Conservation (phyloP, 306 rosid genomes). For the Sphenostylis stenocarpa region DNA sequence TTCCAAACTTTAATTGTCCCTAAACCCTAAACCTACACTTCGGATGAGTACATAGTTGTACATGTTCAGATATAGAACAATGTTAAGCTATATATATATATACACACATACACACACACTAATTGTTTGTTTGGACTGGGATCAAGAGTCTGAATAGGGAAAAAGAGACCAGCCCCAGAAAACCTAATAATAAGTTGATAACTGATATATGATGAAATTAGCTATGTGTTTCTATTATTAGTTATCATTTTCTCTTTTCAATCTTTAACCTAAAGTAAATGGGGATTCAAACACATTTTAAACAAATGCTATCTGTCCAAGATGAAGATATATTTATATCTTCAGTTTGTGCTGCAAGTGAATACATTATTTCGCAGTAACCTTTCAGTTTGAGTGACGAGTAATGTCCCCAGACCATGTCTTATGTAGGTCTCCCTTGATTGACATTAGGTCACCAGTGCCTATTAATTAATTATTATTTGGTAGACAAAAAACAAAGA, state of each 20-base stretch:
- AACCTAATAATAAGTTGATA: slow-evolving; percentile 14
- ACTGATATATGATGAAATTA: slow-evolving; percentile 18
- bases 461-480: background rate
- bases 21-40: slow-evolving; percentile 17
- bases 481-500: background rate
- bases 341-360: background rate
- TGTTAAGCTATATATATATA: background rate
- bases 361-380: slow-evolving; percentile 13
- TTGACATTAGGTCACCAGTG: background rate
- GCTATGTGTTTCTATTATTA: slow-evolving; percentile 6
- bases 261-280: slow-evolving; percentile 7
- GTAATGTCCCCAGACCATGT: background rate
- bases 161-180: background rate
- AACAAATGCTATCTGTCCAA: background rate
- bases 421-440: slow-evolving; percentile 6
- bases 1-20: slow-evolving; percentile 20
- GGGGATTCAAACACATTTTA: slow-evolving; percentile 6
- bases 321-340: background rate
- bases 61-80: slow-evolving; percentile 7
- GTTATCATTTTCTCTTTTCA: background rate
- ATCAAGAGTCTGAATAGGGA: slow-evolving; percentile 12
- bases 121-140: background rate
- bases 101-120: background rate
- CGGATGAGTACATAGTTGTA: background rate
- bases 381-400: slow-evolving; percentile 19